Conservation (phyloP, 2,329 filamentous ascomycete species). For the Aspergillus uvarum region DNA sequence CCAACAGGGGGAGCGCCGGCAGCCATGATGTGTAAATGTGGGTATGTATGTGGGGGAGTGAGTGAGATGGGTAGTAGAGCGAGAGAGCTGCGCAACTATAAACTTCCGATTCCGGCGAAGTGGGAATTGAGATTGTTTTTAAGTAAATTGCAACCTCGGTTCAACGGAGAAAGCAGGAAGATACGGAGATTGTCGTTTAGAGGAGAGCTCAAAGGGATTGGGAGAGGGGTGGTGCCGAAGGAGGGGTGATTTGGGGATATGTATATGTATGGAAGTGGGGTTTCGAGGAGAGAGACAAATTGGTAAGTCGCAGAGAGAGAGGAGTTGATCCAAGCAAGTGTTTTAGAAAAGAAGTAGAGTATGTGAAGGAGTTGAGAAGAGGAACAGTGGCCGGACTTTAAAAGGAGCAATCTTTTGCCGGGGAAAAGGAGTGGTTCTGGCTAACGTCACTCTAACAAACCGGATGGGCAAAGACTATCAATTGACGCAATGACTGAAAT, state of each 20-base stretch:
- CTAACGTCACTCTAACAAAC: slow-evolving; percentile 12
- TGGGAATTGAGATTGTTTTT: slow-evolving; percentile 7
- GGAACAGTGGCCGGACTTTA: slow-evolving; percentile 12
- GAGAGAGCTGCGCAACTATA: slow-evolving; percentile 1
- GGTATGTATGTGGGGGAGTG: background rate
- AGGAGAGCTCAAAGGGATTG: too few species aligned
- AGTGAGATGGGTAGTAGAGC: slow-evolving; percentile 6
- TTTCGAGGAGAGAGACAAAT: background rate
- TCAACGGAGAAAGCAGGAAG: slow-evolving; percentile 29
- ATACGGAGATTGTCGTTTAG: background rate
- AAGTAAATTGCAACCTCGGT: slow-evolving; percentile 27
- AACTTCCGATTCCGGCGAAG: slow-evolving; percentile 5
- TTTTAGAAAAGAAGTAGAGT: background rate
- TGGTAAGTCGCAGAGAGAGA: background rate
- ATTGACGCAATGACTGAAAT: slow-evolving; percentile 18
- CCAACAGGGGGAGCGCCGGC: slow-evolving; percentile 53
- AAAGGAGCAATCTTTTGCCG: slow-evolving; percentile 20
- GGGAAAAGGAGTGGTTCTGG: background rate
- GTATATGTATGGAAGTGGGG: background rate
- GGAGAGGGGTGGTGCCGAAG: background rate
- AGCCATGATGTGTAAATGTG: slow-evolving; percentile 34
- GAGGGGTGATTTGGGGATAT: background rate
- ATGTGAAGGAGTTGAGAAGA: background rate
- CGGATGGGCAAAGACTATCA: slow-evolving; percentile 3
- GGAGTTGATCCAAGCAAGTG: background rate